Percentiles rank a stretch among this genome's conserved stretches.
These are phyloP conservation scores for Scutellaria galericulata DNA, from an alignment of 257 asterid species.

Conservation along the genomic window DNA sequence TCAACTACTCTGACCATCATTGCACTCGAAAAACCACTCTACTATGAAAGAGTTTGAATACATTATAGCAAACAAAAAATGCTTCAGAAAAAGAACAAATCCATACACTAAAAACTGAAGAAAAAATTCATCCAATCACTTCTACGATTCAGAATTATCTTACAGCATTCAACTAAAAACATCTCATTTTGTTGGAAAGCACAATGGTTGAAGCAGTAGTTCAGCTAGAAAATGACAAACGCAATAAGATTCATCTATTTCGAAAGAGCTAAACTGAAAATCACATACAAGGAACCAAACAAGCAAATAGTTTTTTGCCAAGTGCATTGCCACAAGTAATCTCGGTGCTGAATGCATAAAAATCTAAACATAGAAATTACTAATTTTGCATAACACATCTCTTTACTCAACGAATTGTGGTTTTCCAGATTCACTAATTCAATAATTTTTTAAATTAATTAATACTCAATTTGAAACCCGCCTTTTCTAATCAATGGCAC, in stretches of 20 bases:
- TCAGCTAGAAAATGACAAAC: conserved; percentile 18
- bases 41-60: not conserved
- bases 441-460: not conserved
- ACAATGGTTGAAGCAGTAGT: conserved; percentile 9
- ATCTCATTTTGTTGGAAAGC: not conserved
- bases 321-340: not conserved
- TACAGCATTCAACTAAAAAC: conserved; percentile 6
- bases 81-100: not conserved
- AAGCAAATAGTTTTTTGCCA: conserved; percentile 7
- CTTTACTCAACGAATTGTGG: not conserved
- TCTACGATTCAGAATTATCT: not conserved
- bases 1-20: not conserved
- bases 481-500: conserved; percentile 22
- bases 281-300: conserved; percentile 1
- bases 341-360: not conserved
- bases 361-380: not conserved
- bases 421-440: conserved; percentile 19
- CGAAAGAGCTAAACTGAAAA: not conserved
- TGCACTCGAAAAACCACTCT: not conserved
- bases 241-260: not conserved
- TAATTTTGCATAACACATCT: not conserved
- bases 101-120: not conserved
- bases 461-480: conserved; percentile 4
- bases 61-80: not conserved
- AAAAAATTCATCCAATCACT: not conserved